Evolutionary conservation across 1,139 yeast genomes (phyloP), one percentile per base, ranked within the genome.

Genomic region (Sugiyamaella neomexicana): DNA sequence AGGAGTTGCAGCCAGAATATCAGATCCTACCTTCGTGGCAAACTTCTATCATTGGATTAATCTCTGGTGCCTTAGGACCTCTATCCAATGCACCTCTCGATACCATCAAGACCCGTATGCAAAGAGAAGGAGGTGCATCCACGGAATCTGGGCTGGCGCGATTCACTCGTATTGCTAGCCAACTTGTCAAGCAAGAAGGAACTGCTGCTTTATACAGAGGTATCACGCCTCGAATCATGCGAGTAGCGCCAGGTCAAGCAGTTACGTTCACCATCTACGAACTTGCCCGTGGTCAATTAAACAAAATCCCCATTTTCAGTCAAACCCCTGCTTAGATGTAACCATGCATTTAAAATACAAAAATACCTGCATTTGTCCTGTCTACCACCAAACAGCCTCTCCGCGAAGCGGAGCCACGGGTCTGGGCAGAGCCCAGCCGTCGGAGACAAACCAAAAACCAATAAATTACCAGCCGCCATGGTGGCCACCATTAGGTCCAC

Each of bases 231-330:
- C 86, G 99, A 78, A 93, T 93, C 65, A 90, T 93, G 96, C 86
- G 99, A 76, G 99, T 93, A 55, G 99, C 99, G 15, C 98, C 99
- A 23, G 99, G 99, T 60, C 99, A 93, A 75, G 97, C 98, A 55
- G 98, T 93, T 55, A 95, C 97, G 16, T 93, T 93, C 75, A 93
- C 98, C 6, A 96, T 93, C 48, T 93, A 93, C 73, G 99, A 93
- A 74, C 86, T 79, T 69, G 87, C 90, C 71, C 87, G 91, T 73
- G 81, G 79, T 37, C 75, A 79, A 53, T 78, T 91, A 70, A 89
- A 81, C 60, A 72, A 72, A 53, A 63, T 78, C 55, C 78, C 81
- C 36, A 73, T 62, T 42, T 63, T 63, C 55, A 52, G 46, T 10
- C 51, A 53, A 45, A 41, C 52, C 23, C 53, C 53, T 40, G 53